A percentile compares a stretch with the other conserved stretches of the same genome.
phyloP scores from a whole-genome alignment of 306 rosid species.

The Coriaria nepalensis region DNA sequence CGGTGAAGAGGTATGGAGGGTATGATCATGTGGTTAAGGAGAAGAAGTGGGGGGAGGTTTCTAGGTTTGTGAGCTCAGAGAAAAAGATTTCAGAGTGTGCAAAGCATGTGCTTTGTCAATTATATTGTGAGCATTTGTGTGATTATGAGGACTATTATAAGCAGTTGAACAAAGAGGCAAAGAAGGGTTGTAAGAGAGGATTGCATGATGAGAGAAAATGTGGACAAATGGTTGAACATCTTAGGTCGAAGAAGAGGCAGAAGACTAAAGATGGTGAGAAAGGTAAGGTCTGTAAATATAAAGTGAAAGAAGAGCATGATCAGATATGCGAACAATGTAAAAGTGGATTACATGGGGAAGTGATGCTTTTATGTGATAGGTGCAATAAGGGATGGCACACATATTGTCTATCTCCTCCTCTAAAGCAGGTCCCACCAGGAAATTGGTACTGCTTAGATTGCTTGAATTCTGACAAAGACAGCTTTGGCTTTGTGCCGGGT shows the following conservation, averaged over 20 bases:
- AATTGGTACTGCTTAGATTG: slow-evolving; percentile 95
- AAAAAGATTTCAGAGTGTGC: slow-evolving; percentile 66
- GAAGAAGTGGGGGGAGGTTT: slow-evolving; percentile 91
- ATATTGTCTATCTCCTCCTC: slow-evolving; percentile 84
- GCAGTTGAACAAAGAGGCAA: slow-evolving; percentile 29
- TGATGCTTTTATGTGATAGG: slow-evolving; percentile 94
- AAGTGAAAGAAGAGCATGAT: slow-evolving; percentile 46
- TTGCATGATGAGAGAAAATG: slow-evolving; percentile 27
- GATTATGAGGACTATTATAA: slow-evolving; percentile 60
- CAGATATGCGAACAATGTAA: slow-evolving; percentile 89
- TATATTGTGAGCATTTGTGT: slow-evolving; percentile 68
- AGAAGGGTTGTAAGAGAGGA: slow-evolving; percentile 33
- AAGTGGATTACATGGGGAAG: slow-evolving; percentile 94
- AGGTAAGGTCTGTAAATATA: slow-evolving; percentile 26
- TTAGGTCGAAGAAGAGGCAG: slow-evolving; percentile 42
- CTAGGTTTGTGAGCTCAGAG: slow-evolving; percentile 36
- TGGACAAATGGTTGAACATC: slow-evolving; percentile 19
- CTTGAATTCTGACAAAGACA: slow-evolving; percentile 76
- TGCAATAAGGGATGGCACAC: slow-evolving; percentile 96
- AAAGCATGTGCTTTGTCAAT: slow-evolving; percentile 71
- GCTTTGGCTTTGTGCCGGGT: slow-evolving; percentile 95
- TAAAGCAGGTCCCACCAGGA: slow-evolving; percentile 70
- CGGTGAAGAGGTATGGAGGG: slow-evolving; percentile 74
- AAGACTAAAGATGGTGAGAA: slow-evolving; percentile 25
- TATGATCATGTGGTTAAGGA: slow-evolving; percentile 58